Base-by-base conservation (phyloP, 305 asterid genomes). In the Fraxinus baroniana region DNA sequence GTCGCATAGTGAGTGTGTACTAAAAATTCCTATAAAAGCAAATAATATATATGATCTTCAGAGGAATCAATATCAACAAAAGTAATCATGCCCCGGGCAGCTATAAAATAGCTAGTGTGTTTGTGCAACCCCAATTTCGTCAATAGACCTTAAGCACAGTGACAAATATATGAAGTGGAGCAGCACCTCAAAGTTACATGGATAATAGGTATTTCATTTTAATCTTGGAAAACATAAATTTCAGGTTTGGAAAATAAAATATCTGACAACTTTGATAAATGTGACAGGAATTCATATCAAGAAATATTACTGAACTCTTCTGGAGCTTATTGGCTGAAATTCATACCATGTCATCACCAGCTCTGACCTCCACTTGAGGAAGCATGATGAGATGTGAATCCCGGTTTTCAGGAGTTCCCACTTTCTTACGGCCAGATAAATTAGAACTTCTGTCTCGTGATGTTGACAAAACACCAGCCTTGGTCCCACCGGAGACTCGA, bases 321-420 rank as follows among this genome's bases (percentile, higher is more conserved):
- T 76, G 24, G 84, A 26, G 73, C 3, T 28, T 79, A 79, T 44
- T 64, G 30, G 22, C 78, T 57, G 79, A 85, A 77, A 81, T 52
- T 81, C 92, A 87, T 94, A 97, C 99, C 92, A 94, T 94, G 82
- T 94, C 97, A 86, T 97, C 97, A 37, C 97, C 87, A 87, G 96
- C 99, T 90, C 92, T 94, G 87, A 87, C 86, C 87, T 97, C 99
- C 85, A 97, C 98, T 77, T 94, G 93, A 80, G 98, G 99, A 85
- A 97, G 98, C 96, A 93, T 92, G 79, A 93, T 90, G 82, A 97
- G 90, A 71, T 94, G 97, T 18, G 98, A 91, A 88, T 91, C 98
- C 86, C 93, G 93, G 87, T 87, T 93, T 70, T 93, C 94, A 72
- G 93, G 95, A 86, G 95, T 90, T 64, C 92, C 95, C 60, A 85